Conservation (phyloP, 345 rosid species). For the Boechera retrofracta region DNA sequence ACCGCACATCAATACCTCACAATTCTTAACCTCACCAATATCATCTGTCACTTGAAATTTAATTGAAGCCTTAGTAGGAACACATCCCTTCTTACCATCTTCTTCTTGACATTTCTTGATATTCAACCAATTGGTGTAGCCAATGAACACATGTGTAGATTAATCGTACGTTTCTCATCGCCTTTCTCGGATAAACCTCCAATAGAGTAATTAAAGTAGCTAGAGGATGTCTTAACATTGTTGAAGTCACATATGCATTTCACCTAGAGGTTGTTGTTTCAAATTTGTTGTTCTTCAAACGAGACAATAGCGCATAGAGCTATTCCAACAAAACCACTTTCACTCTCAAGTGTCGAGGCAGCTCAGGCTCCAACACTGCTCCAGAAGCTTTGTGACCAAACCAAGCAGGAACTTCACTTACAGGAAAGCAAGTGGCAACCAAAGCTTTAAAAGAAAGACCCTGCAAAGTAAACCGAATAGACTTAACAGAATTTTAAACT, state of each 20-base stretch:
- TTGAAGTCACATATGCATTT: not conserved
- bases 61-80: not conserved
- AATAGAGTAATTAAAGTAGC: not conserved
- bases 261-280: not conserved
- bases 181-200: conserved; percentile 3
- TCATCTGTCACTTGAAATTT: not conserved
- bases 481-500: not conserved
- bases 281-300: not conserved
- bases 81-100: not conserved
- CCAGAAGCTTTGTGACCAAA: not conserved
- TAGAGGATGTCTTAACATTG: not conserved
- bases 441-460: conserved; percentile 9
- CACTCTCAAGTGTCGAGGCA: not conserved
- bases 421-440: conserved; percentile 1
- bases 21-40: not conserved
- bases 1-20: not conserved
- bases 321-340: not conserved
- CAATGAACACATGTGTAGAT: not conserved
- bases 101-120: not conserved
- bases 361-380: not conserved
- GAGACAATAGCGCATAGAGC: conserved; percentile 8
- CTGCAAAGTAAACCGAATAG: not conserved
- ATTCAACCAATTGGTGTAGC: not conserved
- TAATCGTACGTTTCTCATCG: not conserved
- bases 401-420: not conserved